Evolutionary conservation across 2,329 filamentous ascomycete genomes (phyloP).

Genomic region (Claviceps quebecensis): DNA sequence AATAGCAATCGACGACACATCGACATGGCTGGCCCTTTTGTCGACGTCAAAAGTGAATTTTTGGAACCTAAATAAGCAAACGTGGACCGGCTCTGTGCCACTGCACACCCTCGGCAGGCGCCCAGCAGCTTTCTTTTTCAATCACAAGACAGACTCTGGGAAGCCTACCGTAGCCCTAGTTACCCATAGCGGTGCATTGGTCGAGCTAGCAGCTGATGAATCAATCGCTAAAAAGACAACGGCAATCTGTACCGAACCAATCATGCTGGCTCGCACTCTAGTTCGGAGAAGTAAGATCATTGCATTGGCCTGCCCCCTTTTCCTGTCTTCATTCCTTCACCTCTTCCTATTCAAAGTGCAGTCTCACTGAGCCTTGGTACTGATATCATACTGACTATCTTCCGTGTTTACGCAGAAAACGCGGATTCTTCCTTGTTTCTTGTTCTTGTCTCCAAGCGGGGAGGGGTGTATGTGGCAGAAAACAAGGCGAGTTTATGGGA

Average conservation of each 20-base stretch:
- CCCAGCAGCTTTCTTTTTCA: conserved; percentile 52
- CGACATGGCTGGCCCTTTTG: conserved; percentile 52
- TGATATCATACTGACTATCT: neutral
- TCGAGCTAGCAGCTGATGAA: conserved; percentile 34
- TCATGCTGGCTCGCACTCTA: conserved; percentile 35
- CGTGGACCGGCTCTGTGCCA: conserved; percentile 40
- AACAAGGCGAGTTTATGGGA: conserved; percentile 31
- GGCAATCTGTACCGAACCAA: conserved; percentile 35
- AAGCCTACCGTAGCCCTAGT: conserved; percentile 44
- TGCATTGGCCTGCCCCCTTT: neutral
- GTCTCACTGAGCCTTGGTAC: neutral
- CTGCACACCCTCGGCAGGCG: conserved; percentile 39
- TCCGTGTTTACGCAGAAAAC: neutral
- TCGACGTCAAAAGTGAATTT: conserved; percentile 39
- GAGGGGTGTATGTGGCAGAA: conserved; percentile 1
- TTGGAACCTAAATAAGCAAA: conserved; percentile 46
- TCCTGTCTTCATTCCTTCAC: neutral
- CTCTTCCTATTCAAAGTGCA: neutral
- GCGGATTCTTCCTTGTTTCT: neutral
- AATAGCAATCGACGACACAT: conserved; percentile 49
- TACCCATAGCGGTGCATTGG: conserved; percentile 48
- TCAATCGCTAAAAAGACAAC: conserved; percentile 26
- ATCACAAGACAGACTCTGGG: conserved; percentile 21
- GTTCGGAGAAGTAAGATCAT: conserved; percentile 26
- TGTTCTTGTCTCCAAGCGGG: conserved; percentile 1